phyloP scores from a whole-genome alignment of 371 early-diverging fungal genomes.

The Ecytonucleospora hepatopenaei region DNA sequence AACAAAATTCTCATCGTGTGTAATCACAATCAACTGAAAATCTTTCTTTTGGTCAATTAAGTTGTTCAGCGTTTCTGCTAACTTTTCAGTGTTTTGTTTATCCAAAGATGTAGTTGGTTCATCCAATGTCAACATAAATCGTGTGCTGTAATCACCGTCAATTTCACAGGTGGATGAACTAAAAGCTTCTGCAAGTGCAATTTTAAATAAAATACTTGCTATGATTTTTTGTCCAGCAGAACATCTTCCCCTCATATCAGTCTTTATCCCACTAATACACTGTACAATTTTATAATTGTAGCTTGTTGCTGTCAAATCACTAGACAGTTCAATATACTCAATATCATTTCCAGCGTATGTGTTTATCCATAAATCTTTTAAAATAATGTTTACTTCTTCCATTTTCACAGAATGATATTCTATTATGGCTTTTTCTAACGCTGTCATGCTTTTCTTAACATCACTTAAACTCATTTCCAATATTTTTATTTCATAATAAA shows the following conservation, averaged over 20 bases:
- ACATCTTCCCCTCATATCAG: constrained; percentile 93
- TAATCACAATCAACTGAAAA: constrained; percentile 93
- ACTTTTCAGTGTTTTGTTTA: constrained; percentile 71
- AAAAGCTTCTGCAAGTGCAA: constrained; percentile 91
- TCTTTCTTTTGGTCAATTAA: constrained; percentile 61
- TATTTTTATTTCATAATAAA: constrained; percentile 52
- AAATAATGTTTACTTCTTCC: constrained; percentile 85
- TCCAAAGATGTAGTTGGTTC: constrained; percentile 99
- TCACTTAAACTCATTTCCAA: constrained; percentile 67
- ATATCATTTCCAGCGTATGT: constrained; percentile 86
- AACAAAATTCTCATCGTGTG: constrained; percentile 97
- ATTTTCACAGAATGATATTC: constrained; percentile 83
- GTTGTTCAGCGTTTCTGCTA: constrained; percentile 68
- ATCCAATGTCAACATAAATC: constrained; percentile 87
- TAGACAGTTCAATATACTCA: constrained; percentile 39
- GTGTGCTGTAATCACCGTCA: no score
- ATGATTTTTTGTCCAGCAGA: constrained; percentile 97
- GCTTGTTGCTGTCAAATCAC: constrained; percentile 28
- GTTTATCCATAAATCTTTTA: constrained; percentile 83
- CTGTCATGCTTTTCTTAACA: constrained; percentile 69
- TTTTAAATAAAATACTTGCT: constrained; percentile 80
- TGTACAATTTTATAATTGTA: constrained; percentile 57
- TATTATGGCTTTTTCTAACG: constrained; percentile 80
- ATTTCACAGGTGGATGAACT: constrained; percentile 78
- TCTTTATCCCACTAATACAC: constrained; percentile 72